A percentile compares a stretch with the other conserved stretches of the same genome.
phyloP scores from a whole-genome alignment of 2,329 filamentous ascomycete species.

The Tolypocladium sp. region DNA sequence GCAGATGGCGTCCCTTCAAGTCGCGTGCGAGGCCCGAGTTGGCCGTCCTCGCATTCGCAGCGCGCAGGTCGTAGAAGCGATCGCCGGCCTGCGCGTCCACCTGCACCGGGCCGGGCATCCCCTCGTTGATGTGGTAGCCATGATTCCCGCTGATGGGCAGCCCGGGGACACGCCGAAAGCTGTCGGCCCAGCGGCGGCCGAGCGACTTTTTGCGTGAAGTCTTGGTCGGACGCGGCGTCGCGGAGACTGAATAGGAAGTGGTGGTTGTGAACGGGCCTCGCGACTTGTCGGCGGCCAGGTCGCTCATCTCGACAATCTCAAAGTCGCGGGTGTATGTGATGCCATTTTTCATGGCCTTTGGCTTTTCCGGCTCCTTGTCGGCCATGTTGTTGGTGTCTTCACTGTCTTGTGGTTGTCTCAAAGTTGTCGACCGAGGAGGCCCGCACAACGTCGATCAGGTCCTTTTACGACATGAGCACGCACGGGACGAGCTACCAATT shows the following conservation, averaged over 20 bases:
- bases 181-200: constrained; percentile 34
- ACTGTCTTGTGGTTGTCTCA: neutral
- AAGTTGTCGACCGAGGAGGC: neutral
- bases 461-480: neutral
- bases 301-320: constrained; percentile 10
- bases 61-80: constrained; percentile 46
- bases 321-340: constrained; percentile 10
- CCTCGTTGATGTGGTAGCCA: constrained; percentile 13
- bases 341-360: constrained; percentile 5
- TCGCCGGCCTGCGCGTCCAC: constrained; percentile 13
- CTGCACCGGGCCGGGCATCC: constrained; percentile 8
- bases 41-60: constrained; percentile 63
- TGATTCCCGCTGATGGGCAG: constrained; percentile 24
- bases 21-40: constrained; percentile 66
- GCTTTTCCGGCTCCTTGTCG: constrained; percentile 1
- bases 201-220: constrained; percentile 5
- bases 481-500: neutral
- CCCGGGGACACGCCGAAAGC: constrained; percentile 47
- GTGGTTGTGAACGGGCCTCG: constrained; percentile 3
- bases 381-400: constrained; percentile 3
- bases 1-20: constrained; percentile 76
- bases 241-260: constrained; percentile 6
- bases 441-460: neutral
- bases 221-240: neutral
- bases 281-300: neutral